Conservation (phyloP, 1,284 basidiomycete species). For the Apiotrichum sp. region DNA sequence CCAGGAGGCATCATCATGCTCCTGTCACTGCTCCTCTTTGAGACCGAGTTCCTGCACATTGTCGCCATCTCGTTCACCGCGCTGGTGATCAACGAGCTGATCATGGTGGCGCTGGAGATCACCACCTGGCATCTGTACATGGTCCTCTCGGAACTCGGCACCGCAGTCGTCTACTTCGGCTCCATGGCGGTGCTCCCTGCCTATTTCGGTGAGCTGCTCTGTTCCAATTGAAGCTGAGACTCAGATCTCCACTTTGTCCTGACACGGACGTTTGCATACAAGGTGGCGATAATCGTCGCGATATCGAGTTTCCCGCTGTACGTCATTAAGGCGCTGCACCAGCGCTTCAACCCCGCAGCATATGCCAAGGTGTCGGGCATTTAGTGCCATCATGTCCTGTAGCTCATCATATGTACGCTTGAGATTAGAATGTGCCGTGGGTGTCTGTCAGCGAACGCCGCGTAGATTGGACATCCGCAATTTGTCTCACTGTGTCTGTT, state of each 20-base stretch:
- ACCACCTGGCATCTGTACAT: conserved; percentile 98
- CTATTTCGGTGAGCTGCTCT: conserved; percentile 72
- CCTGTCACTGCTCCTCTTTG: conserved; percentile 89
- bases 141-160: conserved; percentile 86
- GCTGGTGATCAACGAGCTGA: conserved; percentile 90
- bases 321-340: conserved; percentile 79
- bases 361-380: conserved; percentile 71
- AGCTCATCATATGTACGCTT: no score
- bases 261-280: conserved; percentile 84
- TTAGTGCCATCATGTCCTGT: no score
- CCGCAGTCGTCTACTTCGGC: conserved; percentile 79
- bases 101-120: conserved; percentile 97
- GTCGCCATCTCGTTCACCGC: conserved; percentile 98
- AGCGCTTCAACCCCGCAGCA: conserved; percentile 82
- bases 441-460: no score
- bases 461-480: no score
- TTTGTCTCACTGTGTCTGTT: no score
- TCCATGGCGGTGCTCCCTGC: conserved; percentile 92
- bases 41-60: conserved; percentile 96
- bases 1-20: conserved; percentile 97
- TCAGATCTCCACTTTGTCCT: conserved; percentile 88
- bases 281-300: conserved; percentile 88
- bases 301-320: conserved; percentile 88
- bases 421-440: no score
- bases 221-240: no score